Evolutionary conservation across 2,329 filamentous ascomycete genomes (phyloP).

Genomic region (Zasmidium angulare): DNA sequence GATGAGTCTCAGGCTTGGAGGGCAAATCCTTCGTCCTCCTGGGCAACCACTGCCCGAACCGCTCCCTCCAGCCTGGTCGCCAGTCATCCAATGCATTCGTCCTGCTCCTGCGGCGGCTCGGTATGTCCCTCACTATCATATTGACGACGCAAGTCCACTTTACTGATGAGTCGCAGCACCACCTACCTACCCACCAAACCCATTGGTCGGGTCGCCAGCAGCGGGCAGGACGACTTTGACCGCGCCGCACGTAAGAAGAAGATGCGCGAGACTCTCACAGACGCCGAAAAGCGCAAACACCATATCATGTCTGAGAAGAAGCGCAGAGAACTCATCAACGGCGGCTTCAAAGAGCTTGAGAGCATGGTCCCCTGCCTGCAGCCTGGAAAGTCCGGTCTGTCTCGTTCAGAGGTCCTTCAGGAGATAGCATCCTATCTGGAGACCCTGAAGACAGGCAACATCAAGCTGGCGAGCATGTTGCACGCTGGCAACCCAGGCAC

Average conservation of each 20-base stretch:
- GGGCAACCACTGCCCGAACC: too few species aligned
- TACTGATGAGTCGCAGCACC: too few species aligned
- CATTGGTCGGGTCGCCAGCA: too few species aligned
- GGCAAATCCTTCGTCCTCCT: too few species aligned
- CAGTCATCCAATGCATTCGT: too few species aligned
- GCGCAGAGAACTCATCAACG: conserved; percentile 75
- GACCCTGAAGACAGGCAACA: conserved; percentile 67
- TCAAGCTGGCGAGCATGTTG: not conserved
- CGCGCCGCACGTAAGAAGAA: conserved; percentile 4
- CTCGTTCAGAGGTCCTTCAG: conserved; percentile 76
- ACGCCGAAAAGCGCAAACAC: conserved; percentile 80
- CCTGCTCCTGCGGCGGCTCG: too few species aligned
- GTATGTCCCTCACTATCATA: too few species aligned
- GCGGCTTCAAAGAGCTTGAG: conserved; percentile 78
- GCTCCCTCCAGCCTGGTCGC: too few species aligned
- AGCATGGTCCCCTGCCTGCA: conserved; percentile 72
- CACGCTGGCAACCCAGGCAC: not conserved
- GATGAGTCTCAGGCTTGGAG: too few species aligned
- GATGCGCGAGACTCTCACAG: conserved; percentile 59
- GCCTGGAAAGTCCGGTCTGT: conserved; percentile 64
- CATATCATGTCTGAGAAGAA: conserved; percentile 89
- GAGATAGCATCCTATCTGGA: conserved; percentile 79
- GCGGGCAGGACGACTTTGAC: not conserved
- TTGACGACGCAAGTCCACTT: too few species aligned
- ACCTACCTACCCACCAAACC: too few species aligned